Evolutionary conservation across 768 basidiomycete species (phyloP).

Genomic region (Astraeus odoratus): DNA sequence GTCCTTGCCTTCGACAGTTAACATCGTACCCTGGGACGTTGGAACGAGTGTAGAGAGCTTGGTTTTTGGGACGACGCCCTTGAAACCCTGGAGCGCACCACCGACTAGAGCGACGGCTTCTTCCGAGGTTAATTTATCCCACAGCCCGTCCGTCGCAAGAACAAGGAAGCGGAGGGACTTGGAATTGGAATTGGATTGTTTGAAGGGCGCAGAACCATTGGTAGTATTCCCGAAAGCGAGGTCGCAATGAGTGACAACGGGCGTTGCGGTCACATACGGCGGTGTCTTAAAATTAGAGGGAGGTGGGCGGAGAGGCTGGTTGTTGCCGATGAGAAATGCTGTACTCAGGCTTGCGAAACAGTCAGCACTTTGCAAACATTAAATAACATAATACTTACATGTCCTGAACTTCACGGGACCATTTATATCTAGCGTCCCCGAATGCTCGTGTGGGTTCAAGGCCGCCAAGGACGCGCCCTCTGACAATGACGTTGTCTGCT

Average conservation of each 20-base stretch:
- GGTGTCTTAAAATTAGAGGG: constrained; percentile 72
- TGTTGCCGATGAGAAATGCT: constrained; percentile 61
- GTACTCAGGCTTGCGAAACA: constrained; percentile 44
- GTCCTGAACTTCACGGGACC: constrained; percentile 67
- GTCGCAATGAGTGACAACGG: constrained; percentile 75
- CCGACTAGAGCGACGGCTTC: constrained; percentile 85
- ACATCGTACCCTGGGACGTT: constrained; percentile 40
- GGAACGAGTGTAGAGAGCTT: constrained; percentile 49
- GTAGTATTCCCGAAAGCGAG: constrained; percentile 41
- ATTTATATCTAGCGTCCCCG: constrained; percentile 88
- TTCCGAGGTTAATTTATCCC: constrained; percentile 70
- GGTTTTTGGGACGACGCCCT: constrained; percentile 56
- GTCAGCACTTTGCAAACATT: background rate
- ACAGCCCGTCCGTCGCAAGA: constrained; percentile 83
- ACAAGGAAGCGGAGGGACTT: constrained; percentile 66
- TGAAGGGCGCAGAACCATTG: constrained; percentile 9
- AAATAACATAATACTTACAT: constrained; percentile 39
- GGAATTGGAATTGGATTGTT: constrained; percentile 7
- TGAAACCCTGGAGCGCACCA: constrained; percentile 68
- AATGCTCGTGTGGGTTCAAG: constrained; percentile 85
- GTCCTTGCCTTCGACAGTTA: constrained; percentile 60
- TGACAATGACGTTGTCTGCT: constrained; percentile 60
- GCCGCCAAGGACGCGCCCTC: constrained; percentile 81
- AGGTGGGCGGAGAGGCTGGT: constrained; percentile 48
- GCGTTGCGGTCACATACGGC: constrained; percentile 84